Evolutionary conservation across 176 grass and related monocot species (phyloP).

Genomic region (Metroxylon sagu): DNA sequence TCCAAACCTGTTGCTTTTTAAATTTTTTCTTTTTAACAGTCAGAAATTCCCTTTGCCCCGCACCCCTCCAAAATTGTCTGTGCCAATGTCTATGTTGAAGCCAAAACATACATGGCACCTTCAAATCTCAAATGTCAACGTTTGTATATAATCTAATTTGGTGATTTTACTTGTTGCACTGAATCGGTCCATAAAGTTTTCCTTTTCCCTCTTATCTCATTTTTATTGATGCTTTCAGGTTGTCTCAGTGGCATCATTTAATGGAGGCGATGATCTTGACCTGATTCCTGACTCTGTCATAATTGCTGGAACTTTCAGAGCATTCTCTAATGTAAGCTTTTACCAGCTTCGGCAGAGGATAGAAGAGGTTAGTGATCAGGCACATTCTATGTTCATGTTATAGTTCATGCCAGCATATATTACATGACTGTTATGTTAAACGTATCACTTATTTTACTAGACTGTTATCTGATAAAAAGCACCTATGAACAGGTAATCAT

Average conservation of each 20-base stretch:
- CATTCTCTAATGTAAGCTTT: slow-evolving; percentile 95
- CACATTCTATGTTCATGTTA: neutral
- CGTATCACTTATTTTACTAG: no score
- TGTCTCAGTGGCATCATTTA: slow-evolving; percentile 61
- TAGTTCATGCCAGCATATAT: neutral
- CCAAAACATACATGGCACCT: no score
- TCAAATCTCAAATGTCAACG: no score
- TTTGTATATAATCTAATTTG: no score
- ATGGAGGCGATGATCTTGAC: slow-evolving; percentile 9
- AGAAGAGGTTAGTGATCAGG: slow-evolving; percentile 55
- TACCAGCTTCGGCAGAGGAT: slow-evolving; percentile 73
- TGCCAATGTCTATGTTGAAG: no score
- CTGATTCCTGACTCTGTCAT: slow-evolving; percentile 12
- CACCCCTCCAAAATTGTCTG: no score
- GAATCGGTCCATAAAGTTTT: neutral
- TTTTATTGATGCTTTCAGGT: slow-evolving; percentile 31
- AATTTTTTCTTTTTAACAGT: no score
- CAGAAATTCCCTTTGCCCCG: no score
- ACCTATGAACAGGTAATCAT: slow-evolving; percentile 41
- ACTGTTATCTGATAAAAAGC: neutral
- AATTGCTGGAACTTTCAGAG: slow-evolving; percentile 80
- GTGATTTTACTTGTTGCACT: no score
- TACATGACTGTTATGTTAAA: no score
- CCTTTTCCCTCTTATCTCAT: neutral
- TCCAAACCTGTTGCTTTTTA: no score